Conservation (phyloP, 192 early-diverging fungal genomes). For the Podila minutissima region DNA sequence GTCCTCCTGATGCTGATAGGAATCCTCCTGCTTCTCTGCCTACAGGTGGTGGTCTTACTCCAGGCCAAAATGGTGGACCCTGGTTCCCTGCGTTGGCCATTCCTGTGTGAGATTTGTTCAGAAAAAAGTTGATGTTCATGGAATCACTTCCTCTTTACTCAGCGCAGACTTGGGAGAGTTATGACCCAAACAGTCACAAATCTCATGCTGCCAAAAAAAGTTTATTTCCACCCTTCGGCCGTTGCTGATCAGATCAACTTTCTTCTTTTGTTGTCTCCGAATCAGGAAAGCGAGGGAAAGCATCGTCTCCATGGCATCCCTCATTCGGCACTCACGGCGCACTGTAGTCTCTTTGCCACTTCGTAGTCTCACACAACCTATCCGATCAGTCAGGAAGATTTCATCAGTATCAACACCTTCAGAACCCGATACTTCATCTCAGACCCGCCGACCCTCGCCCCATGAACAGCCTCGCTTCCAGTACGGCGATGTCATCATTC, state of each 20-base stretch:
- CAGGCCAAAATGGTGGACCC: slow-evolving; percentile 29
- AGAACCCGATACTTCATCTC: not conserved
- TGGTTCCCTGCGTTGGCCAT: slow-evolving; percentile 8
- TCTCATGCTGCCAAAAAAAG: too few relatives aligned
- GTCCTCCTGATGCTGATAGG: not conserved
- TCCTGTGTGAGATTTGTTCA: not conserved
- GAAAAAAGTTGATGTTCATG: too few relatives aligned
- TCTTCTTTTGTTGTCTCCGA: not conserved
- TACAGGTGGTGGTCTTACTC: slow-evolving; percentile 1
- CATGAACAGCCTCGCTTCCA: slow-evolving; percentile 24
- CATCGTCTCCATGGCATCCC: not conserved
- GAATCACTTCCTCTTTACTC: too few relatives aligned
- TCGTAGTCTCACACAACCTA: too few relatives aligned
- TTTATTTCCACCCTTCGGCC: not conserved
- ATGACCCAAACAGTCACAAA: too few relatives aligned
- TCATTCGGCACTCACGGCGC: not conserved
- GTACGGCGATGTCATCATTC: slow-evolving; percentile 43
- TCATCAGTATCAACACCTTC: not conserved
- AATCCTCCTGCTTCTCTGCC: slow-evolving; percentile 4
- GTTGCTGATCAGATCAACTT: not conserved
- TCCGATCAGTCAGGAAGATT: too few relatives aligned
- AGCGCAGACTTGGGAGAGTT: too few relatives aligned
- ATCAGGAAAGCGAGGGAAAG: too few relatives aligned
- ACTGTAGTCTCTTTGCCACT: not conserved
- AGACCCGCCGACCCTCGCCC: slow-evolving; percentile 1